Evolutionary conservation across 2,329 filamentous ascomycete species (phyloP).

Genomic region (Ambrosiella cleistominuta): DNA sequence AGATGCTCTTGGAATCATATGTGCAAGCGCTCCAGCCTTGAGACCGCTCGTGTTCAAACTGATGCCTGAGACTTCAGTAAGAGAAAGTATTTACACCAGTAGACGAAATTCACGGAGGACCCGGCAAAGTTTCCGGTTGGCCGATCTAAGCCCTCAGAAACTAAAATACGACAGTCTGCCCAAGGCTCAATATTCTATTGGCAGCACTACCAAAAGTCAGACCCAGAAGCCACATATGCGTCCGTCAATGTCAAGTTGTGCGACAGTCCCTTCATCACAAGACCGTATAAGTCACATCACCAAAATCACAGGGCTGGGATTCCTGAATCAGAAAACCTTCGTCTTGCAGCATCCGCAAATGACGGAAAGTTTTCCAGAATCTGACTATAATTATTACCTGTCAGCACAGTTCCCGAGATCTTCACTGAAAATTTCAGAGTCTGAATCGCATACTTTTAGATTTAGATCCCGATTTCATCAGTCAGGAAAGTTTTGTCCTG

Average conservation of each 20-base stretch:
- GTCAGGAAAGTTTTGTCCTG: slow-evolving; percentile 20
- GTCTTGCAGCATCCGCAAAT: neutral
- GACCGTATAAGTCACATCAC: neutral
- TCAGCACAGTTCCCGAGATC: neutral
- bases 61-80: slow-evolving; percentile 14
- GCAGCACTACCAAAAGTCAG: neutral
- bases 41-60: slow-evolving; percentile 18
- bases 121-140: neutral
- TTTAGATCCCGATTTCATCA: slow-evolving; percentile 15
- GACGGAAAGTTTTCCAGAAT: slow-evolving; percentile 1
- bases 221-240: neutral
- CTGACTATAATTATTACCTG: slow-evolving; percentile 4
- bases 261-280: neutral
- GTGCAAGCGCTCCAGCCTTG: slow-evolving; percentile 21
- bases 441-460: neutral
- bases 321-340: neutral
- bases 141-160: neutral
- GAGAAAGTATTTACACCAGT: neutral
- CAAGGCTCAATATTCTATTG: neutral
- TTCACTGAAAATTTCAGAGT: neutral
- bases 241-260: neutral
- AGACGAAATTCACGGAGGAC: neutral
- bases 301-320: neutral
- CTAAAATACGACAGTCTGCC: neutral
- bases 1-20: slow-evolving; percentile 22